Percentiles rank a stretch among this genome's conserved stretches.
phyloP scores from a whole-genome alignment of 345 rosid species.

The Kandelia obovata region DNA sequence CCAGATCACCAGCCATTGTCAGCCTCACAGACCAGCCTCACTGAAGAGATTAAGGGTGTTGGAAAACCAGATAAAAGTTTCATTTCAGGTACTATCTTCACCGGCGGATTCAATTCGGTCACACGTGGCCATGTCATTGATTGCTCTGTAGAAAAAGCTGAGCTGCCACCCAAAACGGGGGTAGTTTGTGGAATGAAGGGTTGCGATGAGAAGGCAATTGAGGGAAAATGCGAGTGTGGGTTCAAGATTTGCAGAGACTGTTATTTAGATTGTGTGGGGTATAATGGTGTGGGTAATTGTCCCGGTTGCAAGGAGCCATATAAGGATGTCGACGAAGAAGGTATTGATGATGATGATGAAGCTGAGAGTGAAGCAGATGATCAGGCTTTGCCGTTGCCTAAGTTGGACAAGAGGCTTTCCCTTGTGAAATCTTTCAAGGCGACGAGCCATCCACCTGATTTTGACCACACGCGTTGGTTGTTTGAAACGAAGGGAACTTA shows the following conservation, averaged over 20 bases:
- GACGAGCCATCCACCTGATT: conserved; percentile 55
- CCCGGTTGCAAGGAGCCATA: conserved; percentile 78
- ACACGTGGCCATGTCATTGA: conserved; percentile 70
- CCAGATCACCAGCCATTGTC: conserved; percentile 67
- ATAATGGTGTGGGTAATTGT: conserved; percentile 50
- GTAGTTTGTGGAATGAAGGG: conserved; percentile 61
- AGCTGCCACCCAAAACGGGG: conserved; percentile 28
- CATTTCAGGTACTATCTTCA: conserved; percentile 62
- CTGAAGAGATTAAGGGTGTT: conserved; percentile 30
- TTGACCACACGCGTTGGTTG: conserved; percentile 75
- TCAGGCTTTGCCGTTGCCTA: conserved; percentile 64
- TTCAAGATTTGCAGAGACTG: conserved; percentile 66
- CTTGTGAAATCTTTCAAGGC: conserved; percentile 70
- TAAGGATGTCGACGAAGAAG: conserved; percentile 42
- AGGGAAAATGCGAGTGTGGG: conserved; percentile 63
- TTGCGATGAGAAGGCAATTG: conserved; percentile 57
- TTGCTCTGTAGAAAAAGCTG: conserved; percentile 39
- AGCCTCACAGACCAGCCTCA: conserved; percentile 45
- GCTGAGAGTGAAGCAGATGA: conserved; percentile 52
- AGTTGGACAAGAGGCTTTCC: conserved; percentile 62
- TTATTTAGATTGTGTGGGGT: conserved; percentile 49
- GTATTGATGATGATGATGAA: conserved; percentile 28
- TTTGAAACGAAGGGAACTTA: conserved; percentile 84
- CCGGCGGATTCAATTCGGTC: conserved; percentile 65
- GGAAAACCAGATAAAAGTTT: conserved; percentile 35